Evolutionary conservation across 768 basidiomycete species (phyloP).

Genomic region (Xanthoconium stramineum): DNA sequence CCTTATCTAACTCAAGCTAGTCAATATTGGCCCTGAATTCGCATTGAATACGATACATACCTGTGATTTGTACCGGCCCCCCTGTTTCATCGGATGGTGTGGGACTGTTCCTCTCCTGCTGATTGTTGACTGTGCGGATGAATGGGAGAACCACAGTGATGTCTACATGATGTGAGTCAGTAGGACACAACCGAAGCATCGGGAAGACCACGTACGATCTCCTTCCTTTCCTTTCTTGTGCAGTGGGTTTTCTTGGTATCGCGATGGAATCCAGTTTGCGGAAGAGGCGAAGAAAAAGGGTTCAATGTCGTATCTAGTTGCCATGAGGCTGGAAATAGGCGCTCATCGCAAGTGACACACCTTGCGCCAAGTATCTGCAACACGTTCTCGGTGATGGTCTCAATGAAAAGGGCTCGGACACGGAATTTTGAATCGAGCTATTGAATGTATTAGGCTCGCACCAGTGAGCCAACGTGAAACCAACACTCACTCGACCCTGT

Average conservation of each 20-base stretch:
- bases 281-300: constrained; percentile 46
- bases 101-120: constrained; percentile 5
- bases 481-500: constrained; percentile 21
- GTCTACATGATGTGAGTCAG: constrained; percentile 28
- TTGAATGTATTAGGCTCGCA: background rate
- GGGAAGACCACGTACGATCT: constrained; percentile 36
- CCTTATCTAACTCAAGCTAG: constrained; percentile 12
- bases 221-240: constrained; percentile 21
- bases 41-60: constrained; percentile 8
- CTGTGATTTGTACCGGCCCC: constrained; percentile 7
- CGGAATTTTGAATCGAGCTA: constrained; percentile 26
- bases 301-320: constrained; percentile 37
- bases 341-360: constrained; percentile 17
- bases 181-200: background rate
- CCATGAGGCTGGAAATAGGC: background rate
- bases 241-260: constrained; percentile 37
- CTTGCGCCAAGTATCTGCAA: constrained; percentile 37
- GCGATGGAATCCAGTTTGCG: constrained; percentile 40
- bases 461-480: background rate
- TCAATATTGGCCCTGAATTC: background rate
- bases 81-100: constrained; percentile 20
- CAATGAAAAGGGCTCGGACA: constrained; percentile 36
- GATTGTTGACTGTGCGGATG: constrained; percentile 38
- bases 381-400: constrained; percentile 31
- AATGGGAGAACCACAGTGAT: constrained; percentile 44